These are phyloP conservation scores for Rubroshorea leprosula DNA, from an alignment of 345 rosid genomes.

Conservation along the genomic window DNA sequence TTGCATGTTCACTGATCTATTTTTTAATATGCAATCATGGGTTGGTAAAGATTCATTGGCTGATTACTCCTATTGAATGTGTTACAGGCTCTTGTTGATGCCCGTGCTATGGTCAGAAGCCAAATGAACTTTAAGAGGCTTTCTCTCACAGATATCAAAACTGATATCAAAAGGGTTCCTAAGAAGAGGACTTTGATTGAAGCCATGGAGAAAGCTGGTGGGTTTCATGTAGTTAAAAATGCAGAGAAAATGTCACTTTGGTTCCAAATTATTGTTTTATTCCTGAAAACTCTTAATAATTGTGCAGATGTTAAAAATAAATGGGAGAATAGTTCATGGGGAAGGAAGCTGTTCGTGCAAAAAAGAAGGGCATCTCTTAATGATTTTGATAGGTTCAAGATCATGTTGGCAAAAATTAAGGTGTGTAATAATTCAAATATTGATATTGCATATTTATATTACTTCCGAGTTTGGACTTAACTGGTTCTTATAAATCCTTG, in stretches of 20 bases:
- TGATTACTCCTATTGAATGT: not conserved
- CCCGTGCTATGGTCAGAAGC: slow-evolving; percentile 86
- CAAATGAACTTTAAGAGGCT: slow-evolving; percentile 96
- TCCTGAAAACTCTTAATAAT: not conserved
- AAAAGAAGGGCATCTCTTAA: slow-evolving; percentile 62
- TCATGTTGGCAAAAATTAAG: slow-evolving; percentile 81
- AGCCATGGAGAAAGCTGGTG: slow-evolving; percentile 95
- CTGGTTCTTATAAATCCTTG: not conserved
- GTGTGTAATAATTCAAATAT: slow-evolving; percentile 17
- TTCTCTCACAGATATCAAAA: slow-evolving; percentile 74
- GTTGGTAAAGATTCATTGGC: not conserved
- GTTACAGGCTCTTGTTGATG: slow-evolving; percentile 83
- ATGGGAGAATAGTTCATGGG: slow-evolving; percentile 87
- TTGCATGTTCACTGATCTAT: not conserved
- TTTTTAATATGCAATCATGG: too few species aligned
- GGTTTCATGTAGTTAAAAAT: slow-evolving; percentile 9
- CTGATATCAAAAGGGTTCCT: slow-evolving; percentile 72
- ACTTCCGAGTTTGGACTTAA: not conserved
- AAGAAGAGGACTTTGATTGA: slow-evolving; percentile 78
- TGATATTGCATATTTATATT: not conserved
- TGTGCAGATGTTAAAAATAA: slow-evolving; percentile 62
- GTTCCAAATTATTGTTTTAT: not conserved
- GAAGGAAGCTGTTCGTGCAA: slow-evolving; percentile 71
- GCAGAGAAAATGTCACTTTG: not conserved
- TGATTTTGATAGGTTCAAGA: slow-evolving; percentile 79